A percentile compares a stretch with the other conserved stretches of the same genome.
These are phyloP conservation scores for Mucor circinelloides DNA, from an alignment of 371 early-diverging fungal genomes.

Conservation along the genomic window DNA sequence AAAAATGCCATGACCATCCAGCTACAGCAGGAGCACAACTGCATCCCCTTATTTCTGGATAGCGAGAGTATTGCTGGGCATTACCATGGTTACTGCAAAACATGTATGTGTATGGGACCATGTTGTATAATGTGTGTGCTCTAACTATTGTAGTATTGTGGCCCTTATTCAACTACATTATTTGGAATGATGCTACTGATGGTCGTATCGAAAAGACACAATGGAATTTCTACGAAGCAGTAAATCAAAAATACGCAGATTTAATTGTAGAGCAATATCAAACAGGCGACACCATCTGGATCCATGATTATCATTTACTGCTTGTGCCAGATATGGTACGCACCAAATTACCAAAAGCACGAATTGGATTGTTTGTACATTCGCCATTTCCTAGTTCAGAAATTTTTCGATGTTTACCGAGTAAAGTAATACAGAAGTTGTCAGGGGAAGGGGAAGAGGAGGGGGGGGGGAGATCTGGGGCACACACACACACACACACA, in stretches of 20 bases:
- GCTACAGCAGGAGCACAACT: constrained; percentile 54
- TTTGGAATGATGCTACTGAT: constrained; percentile 79
- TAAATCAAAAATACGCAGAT: constrained; percentile 85
- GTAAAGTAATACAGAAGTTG: constrained; percentile 31
- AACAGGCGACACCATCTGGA: constrained; percentile 94
- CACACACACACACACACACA: too few relatives aligned
- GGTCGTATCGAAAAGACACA: constrained; percentile 65
- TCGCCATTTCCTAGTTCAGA: constrained; percentile 96
- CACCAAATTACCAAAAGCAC: constrained; percentile 72
- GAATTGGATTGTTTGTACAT: constrained; percentile 97
- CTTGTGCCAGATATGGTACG: constrained; percentile 88
- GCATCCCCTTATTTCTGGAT: constrained; percentile 80
- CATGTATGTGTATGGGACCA: constrained; percentile 50
- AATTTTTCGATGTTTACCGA: constrained; percentile 90
- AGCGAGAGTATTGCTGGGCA: constrained; percentile 71
- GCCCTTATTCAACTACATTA: constrained; percentile 97
- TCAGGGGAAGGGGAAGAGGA: too few relatives aligned
- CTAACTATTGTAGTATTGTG: constrained; percentile 71
- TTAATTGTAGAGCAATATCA: constrained; percentile 70
- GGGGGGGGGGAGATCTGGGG: too few relatives aligned
- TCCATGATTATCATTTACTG: constrained; percentile 98
- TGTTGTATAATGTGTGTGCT: neutral
- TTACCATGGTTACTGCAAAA: constrained; percentile 93
- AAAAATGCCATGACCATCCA: constrained; percentile 37
- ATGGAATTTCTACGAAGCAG: constrained; percentile 85